Conservation (phyloP, 164 flowering plant genomes). For the Vitis rotundifolia region DNA sequence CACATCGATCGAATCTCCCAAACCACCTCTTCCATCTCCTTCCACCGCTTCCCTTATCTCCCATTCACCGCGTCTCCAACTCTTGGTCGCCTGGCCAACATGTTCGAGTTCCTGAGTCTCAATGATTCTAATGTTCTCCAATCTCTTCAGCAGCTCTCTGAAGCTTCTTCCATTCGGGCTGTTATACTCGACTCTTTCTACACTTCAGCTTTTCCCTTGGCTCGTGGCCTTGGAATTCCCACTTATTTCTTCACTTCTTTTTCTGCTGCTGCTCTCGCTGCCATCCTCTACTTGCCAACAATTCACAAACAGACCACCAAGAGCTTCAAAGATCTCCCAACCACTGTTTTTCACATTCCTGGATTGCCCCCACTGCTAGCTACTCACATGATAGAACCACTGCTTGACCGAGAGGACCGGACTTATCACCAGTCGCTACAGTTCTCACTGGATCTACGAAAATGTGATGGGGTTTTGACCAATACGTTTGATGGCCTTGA, state of each 20-base stretch:
- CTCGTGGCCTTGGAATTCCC: constrained; percentile 16
- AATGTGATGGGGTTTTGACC: constrained; percentile 1
- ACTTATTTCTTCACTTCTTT: constrained; percentile 24
- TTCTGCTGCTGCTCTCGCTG: constrained; percentile 17
- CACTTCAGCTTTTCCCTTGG: constrained; percentile 11
- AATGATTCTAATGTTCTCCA: background rate
- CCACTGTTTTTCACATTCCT: constrained; percentile 11
- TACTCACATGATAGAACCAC: constrained; percentile 1
- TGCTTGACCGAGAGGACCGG: constrained; percentile 9
- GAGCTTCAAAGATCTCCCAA: constrained; percentile 9
- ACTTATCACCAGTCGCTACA: constrained; percentile 12
- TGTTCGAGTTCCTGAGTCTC: constrained; percentile 8
- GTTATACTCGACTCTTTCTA: constrained; percentile 23
- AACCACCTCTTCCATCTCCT: too few species aligned
- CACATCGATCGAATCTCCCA: too few species aligned
- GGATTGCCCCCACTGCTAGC: constrained; percentile 24
- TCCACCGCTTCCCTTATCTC: too few species aligned
- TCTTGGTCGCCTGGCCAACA: background rate
- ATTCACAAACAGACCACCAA: constrained; percentile 5
- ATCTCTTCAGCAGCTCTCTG: background rate
- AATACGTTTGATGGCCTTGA: constrained; percentile 14
- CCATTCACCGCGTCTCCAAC: too few species aligned
- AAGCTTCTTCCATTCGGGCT: constrained; percentile 1
- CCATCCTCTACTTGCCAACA: constrained; percentile 21
- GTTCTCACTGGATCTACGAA: background rate